Percentiles rank a stretch among this genome's conserved stretches.
These are phyloP conservation scores for Bryum argenteum DNA, from an alignment of 225 moss, liverwort and hornwort genomes.

Conservation along the genomic window DNA sequence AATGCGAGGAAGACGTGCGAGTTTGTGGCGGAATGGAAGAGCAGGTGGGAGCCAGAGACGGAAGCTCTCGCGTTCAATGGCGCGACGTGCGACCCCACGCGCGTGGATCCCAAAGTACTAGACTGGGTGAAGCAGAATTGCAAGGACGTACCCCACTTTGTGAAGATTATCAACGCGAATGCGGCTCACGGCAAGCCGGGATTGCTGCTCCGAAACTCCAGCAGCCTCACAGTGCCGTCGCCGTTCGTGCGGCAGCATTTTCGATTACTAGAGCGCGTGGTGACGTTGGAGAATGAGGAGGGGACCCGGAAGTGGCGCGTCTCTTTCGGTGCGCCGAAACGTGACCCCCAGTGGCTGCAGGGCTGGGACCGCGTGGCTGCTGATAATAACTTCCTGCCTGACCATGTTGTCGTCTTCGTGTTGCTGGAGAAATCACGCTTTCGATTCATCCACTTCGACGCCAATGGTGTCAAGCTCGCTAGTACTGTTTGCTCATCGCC, in stretches of 20 bases:
- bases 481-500: no score
- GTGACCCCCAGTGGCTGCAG: slow-evolving; percentile 27
- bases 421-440: slow-evolving; percentile 18
- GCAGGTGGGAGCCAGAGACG: slow-evolving; percentile 26
- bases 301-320: slow-evolving; percentile 20
- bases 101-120: slow-evolving; percentile 31
- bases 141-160: slow-evolving; percentile 22
- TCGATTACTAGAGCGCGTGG: slow-evolving; percentile 24
- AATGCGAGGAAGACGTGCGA: background rate
- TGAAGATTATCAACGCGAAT: slow-evolving; percentile 34
- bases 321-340: slow-evolving; percentile 15
- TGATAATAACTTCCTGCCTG: slow-evolving; percentile 28
- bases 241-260: slow-evolving; percentile 34
- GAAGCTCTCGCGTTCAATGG: slow-evolving; percentile 34
- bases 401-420: slow-evolving; percentile 33
- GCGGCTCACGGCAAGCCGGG: slow-evolving; percentile 5
- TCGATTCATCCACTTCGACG: slow-evolving; percentile 26
- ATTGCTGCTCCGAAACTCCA: background rate
- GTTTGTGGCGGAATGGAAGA: slow-evolving; percentile 37
- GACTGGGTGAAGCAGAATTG: slow-evolving; percentile 22
- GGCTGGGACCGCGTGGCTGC: slow-evolving; percentile 25
- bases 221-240: slow-evolving; percentile 24
- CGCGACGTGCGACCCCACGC: slow-evolving; percentile 27
- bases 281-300: slow-evolving; percentile 22
- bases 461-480: slow-evolving; percentile 12